Evolutionary conservation across 2,329 filamentous ascomycete genomes (phyloP).

Genomic region (Fusarium sp.): DNA sequence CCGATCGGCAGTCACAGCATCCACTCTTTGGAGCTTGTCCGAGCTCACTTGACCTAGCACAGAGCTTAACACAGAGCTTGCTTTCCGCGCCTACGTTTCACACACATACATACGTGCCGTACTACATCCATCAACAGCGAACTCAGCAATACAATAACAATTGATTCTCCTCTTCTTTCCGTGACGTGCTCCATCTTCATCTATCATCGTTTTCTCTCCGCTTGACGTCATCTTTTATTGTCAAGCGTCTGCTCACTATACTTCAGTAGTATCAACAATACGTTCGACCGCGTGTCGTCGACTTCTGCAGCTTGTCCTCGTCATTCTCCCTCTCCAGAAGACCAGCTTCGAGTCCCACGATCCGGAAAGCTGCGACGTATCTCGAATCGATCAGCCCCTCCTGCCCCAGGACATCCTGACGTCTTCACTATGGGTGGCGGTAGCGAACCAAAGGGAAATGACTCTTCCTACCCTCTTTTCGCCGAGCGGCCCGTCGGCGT

Average conservation of each 20-base stretch:
- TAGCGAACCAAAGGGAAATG: slow-evolving; percentile 56
- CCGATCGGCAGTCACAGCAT: slow-evolving; percentile 2
- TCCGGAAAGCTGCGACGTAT: slow-evolving; percentile 46
- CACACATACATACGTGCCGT: slow-evolving; percentile 15
- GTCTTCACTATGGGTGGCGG: slow-evolving; percentile 63
- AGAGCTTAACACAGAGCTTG: slow-evolving; percentile 38
- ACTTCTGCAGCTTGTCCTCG: slow-evolving; percentile 41
- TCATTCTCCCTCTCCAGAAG: slow-evolving; percentile 39
- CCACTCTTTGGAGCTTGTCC: slow-evolving; percentile 14
- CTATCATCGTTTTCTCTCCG: neutral
- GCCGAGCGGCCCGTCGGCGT: slow-evolving; percentile 72
- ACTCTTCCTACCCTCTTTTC: slow-evolving; percentile 62
- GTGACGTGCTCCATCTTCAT: slow-evolving; percentile 3
- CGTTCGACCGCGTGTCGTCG: slow-evolving; percentile 41
- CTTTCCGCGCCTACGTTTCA: slow-evolving; percentile 23
- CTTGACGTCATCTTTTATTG: slow-evolving; percentile 19
- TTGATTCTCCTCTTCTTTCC: neutral
- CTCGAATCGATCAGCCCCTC: slow-evolving; percentile 53
- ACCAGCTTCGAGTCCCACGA: slow-evolving; percentile 29
- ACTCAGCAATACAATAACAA: slow-evolving; percentile 20
- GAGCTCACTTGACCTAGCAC: slow-evolving; percentile 34
- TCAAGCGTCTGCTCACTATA: slow-evolving; percentile 36
- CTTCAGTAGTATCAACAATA: slow-evolving; percentile 35
- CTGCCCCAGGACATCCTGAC: slow-evolving; percentile 48
- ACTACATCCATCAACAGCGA: slow-evolving; percentile 5